Conservation (phyloP, 2,329 filamentous ascomycete genomes). For the Aspergillus sojae region DNA sequence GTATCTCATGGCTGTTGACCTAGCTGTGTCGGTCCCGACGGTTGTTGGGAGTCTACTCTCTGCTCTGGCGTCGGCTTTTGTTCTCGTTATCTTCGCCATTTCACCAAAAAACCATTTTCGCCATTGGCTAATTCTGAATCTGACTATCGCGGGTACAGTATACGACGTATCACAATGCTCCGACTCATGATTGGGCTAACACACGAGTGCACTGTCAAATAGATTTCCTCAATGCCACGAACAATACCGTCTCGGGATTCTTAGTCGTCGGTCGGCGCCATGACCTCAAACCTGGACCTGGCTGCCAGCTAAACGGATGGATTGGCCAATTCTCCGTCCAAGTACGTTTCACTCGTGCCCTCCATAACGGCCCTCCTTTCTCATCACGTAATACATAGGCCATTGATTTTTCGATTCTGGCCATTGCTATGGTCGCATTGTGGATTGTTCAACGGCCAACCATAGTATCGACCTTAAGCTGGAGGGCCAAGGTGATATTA, state of each 20-base stretch:
- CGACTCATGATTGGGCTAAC: background rate
- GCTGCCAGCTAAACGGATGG: background rate
- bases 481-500: background rate
- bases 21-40: background rate
- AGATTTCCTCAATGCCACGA: slow-evolving; percentile 1
- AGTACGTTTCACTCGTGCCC: background rate
- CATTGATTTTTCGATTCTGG: background rate
- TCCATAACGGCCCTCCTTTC: background rate
- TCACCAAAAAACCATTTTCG: background rate
- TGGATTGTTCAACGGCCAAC: background rate
- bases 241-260: background rate
- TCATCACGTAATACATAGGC: background rate
- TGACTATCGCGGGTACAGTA: background rate
- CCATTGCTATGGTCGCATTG: background rate
- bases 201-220: background rate
- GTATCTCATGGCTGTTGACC: background rate
- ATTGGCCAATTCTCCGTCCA: background rate
- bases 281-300: background rate
- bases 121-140: slow-evolving; percentile 1
- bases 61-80: background rate
- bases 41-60: background rate
- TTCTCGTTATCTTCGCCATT: background rate
- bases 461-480: background rate
- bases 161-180: background rate
- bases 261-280: background rate